Percentiles rank a stretch among this genome's conserved stretches.
phyloP scores from a whole-genome alignment of 257 asterid genomes.

The Lantana camara region DNA sequence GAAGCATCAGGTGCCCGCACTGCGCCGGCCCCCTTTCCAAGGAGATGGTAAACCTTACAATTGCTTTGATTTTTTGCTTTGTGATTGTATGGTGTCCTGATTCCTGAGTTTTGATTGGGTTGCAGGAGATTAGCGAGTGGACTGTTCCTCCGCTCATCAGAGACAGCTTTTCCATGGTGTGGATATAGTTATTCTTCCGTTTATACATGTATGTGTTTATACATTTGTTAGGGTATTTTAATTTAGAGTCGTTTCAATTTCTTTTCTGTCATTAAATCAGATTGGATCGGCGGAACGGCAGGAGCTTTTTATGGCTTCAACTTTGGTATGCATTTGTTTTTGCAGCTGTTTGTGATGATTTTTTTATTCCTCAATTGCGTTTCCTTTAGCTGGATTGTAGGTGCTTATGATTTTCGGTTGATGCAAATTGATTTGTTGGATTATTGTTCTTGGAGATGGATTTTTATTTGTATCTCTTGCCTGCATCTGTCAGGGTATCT shows the following conservation, averaged over 20 bases:
- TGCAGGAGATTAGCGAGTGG: slow-evolving; percentile 87
- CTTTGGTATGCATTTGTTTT: slow-evolving; percentile 64
- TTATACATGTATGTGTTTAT: background rate
- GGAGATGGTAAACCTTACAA: slow-evolving; percentile 51
- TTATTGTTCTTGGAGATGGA: background rate
- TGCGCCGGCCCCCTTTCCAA: slow-evolving; percentile 87
- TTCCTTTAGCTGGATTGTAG: background rate
- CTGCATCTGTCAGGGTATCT: background rate
- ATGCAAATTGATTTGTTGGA: background rate
- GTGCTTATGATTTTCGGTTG: slow-evolving; percentile 1
- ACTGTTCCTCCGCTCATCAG: slow-evolving; percentile 76
- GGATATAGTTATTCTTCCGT: background rate
- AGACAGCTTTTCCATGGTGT: slow-evolving; percentile 92
- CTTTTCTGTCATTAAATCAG: slow-evolving; percentile 34
- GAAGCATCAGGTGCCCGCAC: slow-evolving; percentile 55
- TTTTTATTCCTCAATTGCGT: background rate
- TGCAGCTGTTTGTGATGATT: background rate
- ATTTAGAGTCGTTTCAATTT: slow-evolving; percentile 11
- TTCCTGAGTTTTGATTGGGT: slow-evolving; percentile 17
- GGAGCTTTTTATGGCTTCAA: slow-evolving; percentile 85
- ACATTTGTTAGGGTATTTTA: background rate
- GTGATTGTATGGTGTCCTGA: background rate
- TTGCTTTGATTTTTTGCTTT: background rate
- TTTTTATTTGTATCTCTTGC: background rate
- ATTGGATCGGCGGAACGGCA: slow-evolving; percentile 90